Evolutionary conservation across 2,329 filamentous ascomycete species (phyloP), one percentile per base, ranked within the genome.

Genomic region (Fusarium sarcochroum): DNA sequence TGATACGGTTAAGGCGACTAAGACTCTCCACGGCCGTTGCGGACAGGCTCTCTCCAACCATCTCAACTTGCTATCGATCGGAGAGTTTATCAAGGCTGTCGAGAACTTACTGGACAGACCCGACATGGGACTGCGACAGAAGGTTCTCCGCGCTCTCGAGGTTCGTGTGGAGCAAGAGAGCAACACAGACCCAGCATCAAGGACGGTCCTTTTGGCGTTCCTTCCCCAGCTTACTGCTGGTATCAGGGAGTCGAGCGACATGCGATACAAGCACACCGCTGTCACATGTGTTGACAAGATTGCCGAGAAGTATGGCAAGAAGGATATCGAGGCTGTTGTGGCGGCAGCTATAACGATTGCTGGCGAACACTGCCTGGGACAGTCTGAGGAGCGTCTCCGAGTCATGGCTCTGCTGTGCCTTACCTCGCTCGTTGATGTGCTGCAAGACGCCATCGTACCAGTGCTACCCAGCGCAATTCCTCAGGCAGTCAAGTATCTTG

Each of bases 291-390:
- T 98, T 44, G 94, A 98, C 80, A 93, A 93, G 78, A 97, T 99
- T 66, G 89, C 93, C 4, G 94, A 98, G 80, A 95, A 95, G 78
- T 98, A 97, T 77, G 97, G 96, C 70, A 97, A 96, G 83, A 97
- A 94, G 78, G 93, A 97, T 74, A 85, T 91, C 2, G 89, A 91
- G 70, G 90, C 89, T 44, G 91, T 97, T 44, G 85, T 91, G 25
- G 87, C 87, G 6, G 91, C 94, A 7, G 93, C 94, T 6, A 84
- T 89, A 61, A 91, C 91, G 2, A 91, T 99, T 72, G 90, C 92
- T 37, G 90, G 94, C 41, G 83, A 89, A 55, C 84, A 91, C 68
- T 95, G 93, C 67, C 86, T 98, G 48, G 92, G 91, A 37, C 90
- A 92, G 76, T 80, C 85, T 14, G 92, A 97, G 73, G 83, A 87